phyloP scores from a whole-genome alignment of 1,139 yeast genomes.

The Kurtzmaniella quercitrusa region DNA sequence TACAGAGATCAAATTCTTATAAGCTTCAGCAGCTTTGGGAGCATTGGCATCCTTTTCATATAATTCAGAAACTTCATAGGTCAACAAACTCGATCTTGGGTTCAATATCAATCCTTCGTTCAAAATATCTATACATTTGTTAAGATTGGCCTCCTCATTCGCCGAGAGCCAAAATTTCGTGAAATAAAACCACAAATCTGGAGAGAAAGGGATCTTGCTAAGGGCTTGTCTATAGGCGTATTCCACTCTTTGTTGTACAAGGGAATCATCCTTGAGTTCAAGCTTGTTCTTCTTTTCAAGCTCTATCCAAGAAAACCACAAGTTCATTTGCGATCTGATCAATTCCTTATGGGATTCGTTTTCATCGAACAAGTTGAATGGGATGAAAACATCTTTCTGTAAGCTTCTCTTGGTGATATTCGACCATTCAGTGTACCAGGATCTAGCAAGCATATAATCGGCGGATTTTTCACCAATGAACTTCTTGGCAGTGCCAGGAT shows the following conservation, averaged over 20 bases:
- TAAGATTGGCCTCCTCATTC: conserved; percentile 33
- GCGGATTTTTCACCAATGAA: conserved; percentile 80
- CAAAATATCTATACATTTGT: conserved; percentile 39
- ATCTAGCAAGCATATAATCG: conserved; percentile 86
- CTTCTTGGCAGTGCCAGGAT: conserved; percentile 76
- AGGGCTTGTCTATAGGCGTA: conserved; percentile 74
- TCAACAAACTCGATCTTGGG: conserved; percentile 66
- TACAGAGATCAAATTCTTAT: conserved; percentile 43
- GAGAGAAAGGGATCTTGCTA: conserved; percentile 63
- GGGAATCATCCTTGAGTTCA: conserved; percentile 46
- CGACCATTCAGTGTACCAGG: conserved; percentile 70
- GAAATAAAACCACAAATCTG: conserved; percentile 83
- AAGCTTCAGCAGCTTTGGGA: conserved; percentile 50
- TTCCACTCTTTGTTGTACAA: conserved; percentile 56
- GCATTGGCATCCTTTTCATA: conserved; percentile 57
- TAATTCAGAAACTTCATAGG: conserved; percentile 65
- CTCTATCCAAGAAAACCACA: conserved; percentile 74
- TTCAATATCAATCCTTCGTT: conserved; percentile 58
- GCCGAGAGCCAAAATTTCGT: conserved; percentile 26
- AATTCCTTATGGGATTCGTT: conserved; percentile 15
- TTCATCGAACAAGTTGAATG: conserved; percentile 18
- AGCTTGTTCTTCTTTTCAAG: conserved; percentile 77
- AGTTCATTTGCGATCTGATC: conserved; percentile 37
- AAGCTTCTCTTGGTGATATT: conserved; percentile 45
- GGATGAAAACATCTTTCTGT: conserved; percentile 34